Percentiles rank a stretch among this genome's conserved stretches.
Conservation (phyloP, 768 basidiomycete genomes). For the Termitomyces sp. region DNA sequence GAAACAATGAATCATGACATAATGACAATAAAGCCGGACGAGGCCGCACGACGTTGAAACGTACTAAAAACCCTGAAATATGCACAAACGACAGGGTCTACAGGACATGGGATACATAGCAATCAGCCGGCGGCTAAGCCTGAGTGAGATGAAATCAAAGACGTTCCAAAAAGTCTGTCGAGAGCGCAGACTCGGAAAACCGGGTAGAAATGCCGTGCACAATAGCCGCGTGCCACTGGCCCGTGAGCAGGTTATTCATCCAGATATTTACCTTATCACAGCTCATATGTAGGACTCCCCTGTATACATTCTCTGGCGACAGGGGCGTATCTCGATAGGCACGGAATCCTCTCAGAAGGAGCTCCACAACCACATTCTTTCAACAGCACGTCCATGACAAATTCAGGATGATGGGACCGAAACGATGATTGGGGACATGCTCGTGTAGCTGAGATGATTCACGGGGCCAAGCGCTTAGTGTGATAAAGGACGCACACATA, state of each 20-base stretch:
- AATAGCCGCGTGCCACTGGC: constrained; percentile 11
- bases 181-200: constrained; percentile 35
- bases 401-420: constrained; percentile 20
- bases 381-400: constrained; percentile 44
- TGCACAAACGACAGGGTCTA: neutral
- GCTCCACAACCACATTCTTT: constrained; percentile 27
- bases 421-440: constrained; percentile 16
- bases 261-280: constrained; percentile 32
- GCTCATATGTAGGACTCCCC: constrained; percentile 19
- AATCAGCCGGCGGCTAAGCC: neutral
- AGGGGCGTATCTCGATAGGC: constrained; percentile 15
- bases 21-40: neutral
- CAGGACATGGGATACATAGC: neutral
- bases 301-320: neutral
- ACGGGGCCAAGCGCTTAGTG: neutral
- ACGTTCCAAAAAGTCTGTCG: constrained; percentile 22
- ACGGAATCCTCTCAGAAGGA: constrained; percentile 12
- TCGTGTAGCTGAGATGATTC: constrained; percentile 5
- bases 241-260: constrained; percentile 30
- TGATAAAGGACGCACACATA: neutral
- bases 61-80: neutral
- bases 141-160: neutral
- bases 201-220: constrained; percentile 6
- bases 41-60: neutral
- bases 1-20: neutral